Conservation (phyloP, 352 stramenopile species). For the Pythium volutum region DNA sequence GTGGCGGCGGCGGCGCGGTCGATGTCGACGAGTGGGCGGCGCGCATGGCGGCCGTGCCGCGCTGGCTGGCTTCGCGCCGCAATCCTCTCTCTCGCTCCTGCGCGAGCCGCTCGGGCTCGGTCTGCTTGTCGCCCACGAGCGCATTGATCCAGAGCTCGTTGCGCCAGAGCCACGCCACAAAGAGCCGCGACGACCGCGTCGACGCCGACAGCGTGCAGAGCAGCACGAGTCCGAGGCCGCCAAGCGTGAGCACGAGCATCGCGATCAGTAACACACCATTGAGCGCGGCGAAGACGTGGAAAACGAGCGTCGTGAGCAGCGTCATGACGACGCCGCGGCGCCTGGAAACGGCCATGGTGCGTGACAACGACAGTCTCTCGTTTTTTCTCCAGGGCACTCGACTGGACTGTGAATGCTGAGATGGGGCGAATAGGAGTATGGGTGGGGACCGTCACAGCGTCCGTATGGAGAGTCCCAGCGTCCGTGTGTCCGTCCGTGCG, state of each 20-base stretch:
- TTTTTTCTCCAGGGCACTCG: too few relatives aligned
- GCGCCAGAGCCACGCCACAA: conserved; percentile 57
- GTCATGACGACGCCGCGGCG: conserved; percentile 32
- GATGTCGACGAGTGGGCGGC: background rate
- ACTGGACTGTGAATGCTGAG: background rate
- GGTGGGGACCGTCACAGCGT: too few relatives aligned
- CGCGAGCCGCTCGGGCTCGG: conserved; percentile 13
- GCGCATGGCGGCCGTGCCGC: background rate
- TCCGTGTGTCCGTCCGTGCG: background rate
- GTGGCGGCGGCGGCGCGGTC: background rate
- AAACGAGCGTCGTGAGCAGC: conserved; percentile 41
- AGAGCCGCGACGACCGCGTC: conserved; percentile 34
- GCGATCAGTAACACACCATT: conserved; percentile 37
- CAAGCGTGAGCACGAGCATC: conserved; percentile 38
- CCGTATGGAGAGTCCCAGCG: too few relatives aligned
- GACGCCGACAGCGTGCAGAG: conserved; percentile 41
- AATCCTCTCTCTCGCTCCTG: conserved; percentile 12
- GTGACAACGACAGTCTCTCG: too few relatives aligned
- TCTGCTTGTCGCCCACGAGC: conserved; percentile 25
- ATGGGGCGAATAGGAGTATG: too few relatives aligned
- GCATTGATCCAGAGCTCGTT: conserved; percentile 53
- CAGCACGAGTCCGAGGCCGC: conserved; percentile 37
- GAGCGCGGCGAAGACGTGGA: conserved; percentile 49
- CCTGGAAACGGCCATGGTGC: background rate
- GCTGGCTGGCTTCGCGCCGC: conserved; percentile 11